Percentiles rank a stretch among this genome's conserved stretches.
Conservation (phyloP, 805 yeast species). For the Kazachstania kunashirensis region DNA sequence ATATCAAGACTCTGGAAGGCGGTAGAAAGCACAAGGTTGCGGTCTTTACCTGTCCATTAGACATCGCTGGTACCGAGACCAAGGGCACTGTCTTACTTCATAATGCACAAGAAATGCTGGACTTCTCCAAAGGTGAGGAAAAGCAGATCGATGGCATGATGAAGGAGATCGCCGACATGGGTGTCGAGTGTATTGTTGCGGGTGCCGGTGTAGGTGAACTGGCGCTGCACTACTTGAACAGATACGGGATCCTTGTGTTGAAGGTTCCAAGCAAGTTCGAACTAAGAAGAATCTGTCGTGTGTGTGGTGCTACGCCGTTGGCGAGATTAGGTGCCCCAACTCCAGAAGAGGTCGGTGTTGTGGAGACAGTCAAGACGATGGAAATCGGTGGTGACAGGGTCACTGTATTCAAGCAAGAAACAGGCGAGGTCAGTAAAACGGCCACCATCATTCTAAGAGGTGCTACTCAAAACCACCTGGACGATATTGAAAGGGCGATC, state of each 20-base stretch:
- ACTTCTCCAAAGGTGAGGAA: constrained; percentile 94
- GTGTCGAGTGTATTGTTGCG: constrained; percentile 83
- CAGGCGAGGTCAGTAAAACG: constrained; percentile 56
- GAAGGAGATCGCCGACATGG: constrained; percentile 72
- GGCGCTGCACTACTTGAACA: constrained; percentile 85
- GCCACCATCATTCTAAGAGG: constrained; percentile 92
- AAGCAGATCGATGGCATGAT: constrained; percentile 79
- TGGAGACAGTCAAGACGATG: constrained; percentile 79
- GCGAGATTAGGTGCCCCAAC: constrained; percentile 91
- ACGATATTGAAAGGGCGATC: constrained; percentile 92
- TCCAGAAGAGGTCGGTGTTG: constrained; percentile 84
- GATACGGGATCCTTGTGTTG: constrained; percentile 74
- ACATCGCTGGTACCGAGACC: constrained; percentile 93
- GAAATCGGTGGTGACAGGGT: constrained; percentile 98
- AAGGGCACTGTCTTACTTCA: constrained; percentile 94
- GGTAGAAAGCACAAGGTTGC: constrained; percentile 68
- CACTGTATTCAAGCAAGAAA: constrained; percentile 78
- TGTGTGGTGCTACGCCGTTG: constrained; percentile 94
- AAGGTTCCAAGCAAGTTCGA: constrained; percentile 92
- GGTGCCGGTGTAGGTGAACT: constrained; percentile 90
- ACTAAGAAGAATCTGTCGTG: constrained; percentile 85
- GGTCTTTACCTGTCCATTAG: constrained; percentile 87
- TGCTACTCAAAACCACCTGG: constrained; percentile 88
- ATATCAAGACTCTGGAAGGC: constrained; percentile 49
- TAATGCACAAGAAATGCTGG: constrained; percentile 94